A percentile compares a stretch with the other conserved stretches of the same genome.
Conservation (phyloP, 2,329 filamentous ascomycete species). For the Colletotrichum sp. region DNA sequence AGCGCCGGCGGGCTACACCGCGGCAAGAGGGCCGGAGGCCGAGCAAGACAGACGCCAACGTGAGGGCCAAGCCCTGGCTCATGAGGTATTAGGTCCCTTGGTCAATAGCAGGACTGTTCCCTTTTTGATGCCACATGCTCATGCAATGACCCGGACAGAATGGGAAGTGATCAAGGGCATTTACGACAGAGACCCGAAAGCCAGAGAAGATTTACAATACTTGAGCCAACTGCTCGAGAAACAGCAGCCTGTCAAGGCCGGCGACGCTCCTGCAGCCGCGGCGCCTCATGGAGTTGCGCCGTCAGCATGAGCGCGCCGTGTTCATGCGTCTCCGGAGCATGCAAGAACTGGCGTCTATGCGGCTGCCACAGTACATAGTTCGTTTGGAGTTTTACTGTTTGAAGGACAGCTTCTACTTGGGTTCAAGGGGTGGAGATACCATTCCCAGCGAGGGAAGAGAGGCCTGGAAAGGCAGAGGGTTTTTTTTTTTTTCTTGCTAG, state of each 20-base stretch:
- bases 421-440: neutral
- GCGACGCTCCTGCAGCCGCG: neutral
- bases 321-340: neutral
- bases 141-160: conserved; percentile 71
- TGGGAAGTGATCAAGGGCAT: conserved; percentile 76
- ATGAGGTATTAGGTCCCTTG: conserved; percentile 67
- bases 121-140: conserved; percentile 73
- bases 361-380: neutral
- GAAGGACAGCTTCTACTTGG: neutral
- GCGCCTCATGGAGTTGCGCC: conserved; percentile 12
- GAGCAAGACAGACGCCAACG: conserved; percentile 48
- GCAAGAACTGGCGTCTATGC: neutral
- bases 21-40: conserved; percentile 29
- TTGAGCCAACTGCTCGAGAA: conserved; percentile 61
- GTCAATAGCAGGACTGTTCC: conserved; percentile 69
- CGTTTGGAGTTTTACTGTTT: neutral
- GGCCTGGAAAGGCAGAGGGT: neutral
- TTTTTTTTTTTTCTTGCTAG: neutral
- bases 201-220: conserved; percentile 66
- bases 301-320: neutral
- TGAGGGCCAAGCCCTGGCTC: conserved; percentile 62
- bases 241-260: conserved; percentile 27
- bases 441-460: neutral
- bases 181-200: conserved; percentile 67
- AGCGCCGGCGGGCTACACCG: conserved; percentile 22